Evolutionary conservation across 1,139 yeast species (phyloP).

Genomic region (Debaryomyces fabryi): DNA sequence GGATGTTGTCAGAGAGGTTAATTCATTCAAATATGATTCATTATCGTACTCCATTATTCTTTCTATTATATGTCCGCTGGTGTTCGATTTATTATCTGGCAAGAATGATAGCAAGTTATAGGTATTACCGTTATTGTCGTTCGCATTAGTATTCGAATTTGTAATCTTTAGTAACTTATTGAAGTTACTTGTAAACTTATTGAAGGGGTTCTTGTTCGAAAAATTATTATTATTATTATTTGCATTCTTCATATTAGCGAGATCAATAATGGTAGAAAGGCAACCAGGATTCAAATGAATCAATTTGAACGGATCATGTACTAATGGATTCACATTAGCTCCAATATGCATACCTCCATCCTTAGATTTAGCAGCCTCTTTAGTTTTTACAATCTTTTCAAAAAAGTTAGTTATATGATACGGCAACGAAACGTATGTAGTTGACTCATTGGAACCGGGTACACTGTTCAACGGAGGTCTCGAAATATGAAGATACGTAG

Average conservation of each 20-base stretch:
- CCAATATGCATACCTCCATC: conserved; percentile 58
- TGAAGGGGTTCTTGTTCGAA: conserved; percentile 31
- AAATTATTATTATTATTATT: conserved; percentile 1
- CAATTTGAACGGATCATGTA: conserved; percentile 53
- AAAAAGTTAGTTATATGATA: conserved; percentile 41
- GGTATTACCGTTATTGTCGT: neutral
- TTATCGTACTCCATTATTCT: conserved; percentile 28
- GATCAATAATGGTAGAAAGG: conserved; percentile 30
- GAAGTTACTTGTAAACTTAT: conserved; percentile 37
- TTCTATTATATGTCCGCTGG: conserved; percentile 17
- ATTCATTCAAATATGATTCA: conserved; percentile 24
- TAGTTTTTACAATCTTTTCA: conserved; percentile 27
- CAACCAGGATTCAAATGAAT: conserved; percentile 62
- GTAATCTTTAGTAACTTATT: conserved; percentile 31
- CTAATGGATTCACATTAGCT: conserved; percentile 55
- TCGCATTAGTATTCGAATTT: conserved; percentile 2
- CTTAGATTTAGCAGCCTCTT: conserved; percentile 32
- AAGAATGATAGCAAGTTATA: conserved; percentile 8
- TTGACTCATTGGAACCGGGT: conserved; percentile 35
- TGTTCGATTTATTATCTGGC: neutral
- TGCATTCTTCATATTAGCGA: conserved; percentile 13
- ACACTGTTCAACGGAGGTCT: conserved; percentile 35
- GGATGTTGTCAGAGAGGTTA: conserved; percentile 19
- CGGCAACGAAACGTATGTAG: conserved; percentile 48
- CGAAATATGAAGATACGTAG: conserved; percentile 39